These are phyloP conservation scores for Penicillium cataractarum DNA, from an alignment of 495 filamentous ascomycete species.

Conservation along the genomic window DNA sequence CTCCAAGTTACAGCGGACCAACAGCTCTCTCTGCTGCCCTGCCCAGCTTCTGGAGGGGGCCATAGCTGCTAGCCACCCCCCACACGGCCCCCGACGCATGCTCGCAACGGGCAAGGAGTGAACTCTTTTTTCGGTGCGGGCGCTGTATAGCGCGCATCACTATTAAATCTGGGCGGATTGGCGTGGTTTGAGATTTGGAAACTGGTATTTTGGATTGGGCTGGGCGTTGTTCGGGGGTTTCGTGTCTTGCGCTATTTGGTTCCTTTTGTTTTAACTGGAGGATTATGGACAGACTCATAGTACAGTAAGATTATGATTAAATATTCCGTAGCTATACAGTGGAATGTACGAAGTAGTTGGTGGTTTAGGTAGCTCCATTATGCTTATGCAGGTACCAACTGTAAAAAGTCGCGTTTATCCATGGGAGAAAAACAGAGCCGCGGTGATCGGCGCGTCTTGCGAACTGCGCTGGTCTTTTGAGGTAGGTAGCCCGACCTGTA, in stretches of 20 bases:
- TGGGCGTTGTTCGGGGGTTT: background rate
- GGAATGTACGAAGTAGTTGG: background rate
- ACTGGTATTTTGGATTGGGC: slow-evolving; percentile 5
- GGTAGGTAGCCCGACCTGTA: slow-evolving; percentile 17
- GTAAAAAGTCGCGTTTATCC: background rate
- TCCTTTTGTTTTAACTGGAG: background rate
- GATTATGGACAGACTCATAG: background rate
- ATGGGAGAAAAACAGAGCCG: slow-evolving; percentile 13
- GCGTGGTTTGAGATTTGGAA: slow-evolving; percentile 3
- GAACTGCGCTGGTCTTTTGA: background rate
- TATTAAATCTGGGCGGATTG: slow-evolving; percentile 5
- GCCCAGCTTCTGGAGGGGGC: too few relatives aligned
- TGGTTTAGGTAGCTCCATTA: background rate
- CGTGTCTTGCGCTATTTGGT: slow-evolving; percentile 3
- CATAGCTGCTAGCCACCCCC: background rate
- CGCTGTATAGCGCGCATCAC: slow-evolving; percentile 16
- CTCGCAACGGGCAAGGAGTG: slow-evolving; percentile 10
- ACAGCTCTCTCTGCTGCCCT: background rate
- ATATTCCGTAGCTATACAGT: background rate
- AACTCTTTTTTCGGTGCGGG: slow-evolving; percentile 12
- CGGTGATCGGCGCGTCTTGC: slow-evolving; percentile 14
- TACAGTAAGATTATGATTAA: background rate
- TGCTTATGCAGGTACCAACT: background rate
- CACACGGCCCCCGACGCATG: slow-evolving; percentile 12
- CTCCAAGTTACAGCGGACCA: background rate